These are phyloP conservation scores for Lecanosticta acicola DNA, from an alignment of 2,329 filamentous ascomycete genomes.

Conservation along the genomic window DNA sequence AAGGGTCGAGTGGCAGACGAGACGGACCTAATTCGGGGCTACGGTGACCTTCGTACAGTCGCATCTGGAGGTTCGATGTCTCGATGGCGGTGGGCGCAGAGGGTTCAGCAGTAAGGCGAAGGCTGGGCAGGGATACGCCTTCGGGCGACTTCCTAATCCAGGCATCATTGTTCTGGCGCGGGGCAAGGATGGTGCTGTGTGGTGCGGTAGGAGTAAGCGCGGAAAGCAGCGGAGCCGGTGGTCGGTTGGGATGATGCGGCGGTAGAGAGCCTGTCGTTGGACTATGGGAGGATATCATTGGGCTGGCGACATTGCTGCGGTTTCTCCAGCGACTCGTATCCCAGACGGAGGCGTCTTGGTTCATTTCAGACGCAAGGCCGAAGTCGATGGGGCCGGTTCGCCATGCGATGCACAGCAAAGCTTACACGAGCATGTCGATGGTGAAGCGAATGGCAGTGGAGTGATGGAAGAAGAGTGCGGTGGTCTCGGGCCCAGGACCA, in stretches of 20 bases:
- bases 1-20: too few species aligned
- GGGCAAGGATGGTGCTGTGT: slow-evolving; percentile 13
- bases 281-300: neutral
- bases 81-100: too few species aligned
- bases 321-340: slow-evolving; percentile 10
- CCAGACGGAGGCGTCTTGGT: slow-evolving; percentile 4
- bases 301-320: neutral
- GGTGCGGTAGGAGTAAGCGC: slow-evolving; percentile 13
- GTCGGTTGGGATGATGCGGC: slow-evolving; percentile 7
- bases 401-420: slow-evolving; percentile 2
- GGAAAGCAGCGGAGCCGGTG: slow-evolving; percentile 17
- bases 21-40: too few species aligned
- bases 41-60: too few species aligned
- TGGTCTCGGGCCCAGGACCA: too few species aligned
- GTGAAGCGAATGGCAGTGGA: too few species aligned
- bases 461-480: too few species aligned
- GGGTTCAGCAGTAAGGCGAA: slow-evolving; percentile 8
- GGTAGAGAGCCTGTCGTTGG: neutral
- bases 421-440: too few species aligned
- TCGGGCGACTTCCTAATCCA: slow-evolving; percentile 16
- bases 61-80: too few species aligned
- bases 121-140: slow-evolving; percentile 1
- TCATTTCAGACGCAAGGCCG: too few species aligned
- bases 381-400: too few species aligned
- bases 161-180: slow-evolving; percentile 5